Base-by-base conservation (phyloP, 1,284 basidiomycete species). In the Rhodotorula sp. region DNA sequence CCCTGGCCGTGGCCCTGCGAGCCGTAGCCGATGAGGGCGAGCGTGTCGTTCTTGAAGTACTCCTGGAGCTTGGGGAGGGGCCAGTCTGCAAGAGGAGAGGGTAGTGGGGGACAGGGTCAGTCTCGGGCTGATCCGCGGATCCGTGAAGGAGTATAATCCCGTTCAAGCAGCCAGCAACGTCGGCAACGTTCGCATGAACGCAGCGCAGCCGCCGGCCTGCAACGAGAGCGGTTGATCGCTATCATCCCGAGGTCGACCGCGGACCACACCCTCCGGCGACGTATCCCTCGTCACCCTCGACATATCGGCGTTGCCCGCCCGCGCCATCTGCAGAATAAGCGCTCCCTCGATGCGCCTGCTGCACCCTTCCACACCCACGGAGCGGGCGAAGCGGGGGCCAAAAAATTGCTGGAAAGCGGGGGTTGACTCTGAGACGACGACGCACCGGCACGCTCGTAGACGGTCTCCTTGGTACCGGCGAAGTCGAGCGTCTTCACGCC, bases 31-130 rank as follows among this genome's bases (percentile, higher is more conserved):
- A 70, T 97, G 83, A 99, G 89, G 77, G 96, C 96, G 74, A 99
- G 92, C 77, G 96, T 98, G 85, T 99, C 97, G 82, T 98, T 91
- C 86, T 98, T 98, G 88, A 99, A 97, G 87, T 94, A 97, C 78
- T 98, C 94, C 83, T 98, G 96, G 82, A 99, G 90, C 85, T 93
- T 97, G 80, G 94, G 89, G 73, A 96, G 85, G 56, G 96, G 97
- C 97, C 97, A 99, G 88, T 99, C 96, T 80, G 88, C 34, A 22
- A 37, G 50, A 1, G 48, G 19, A 29, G 29, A 29, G 27, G 17
- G 34, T 12, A 32, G 25, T 13, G n/a, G n/a, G n/a, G n/a, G 50
- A n/a, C 17, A 29, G 15, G 51, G 51, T 65, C 48, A 66, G 57
- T 36, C 32, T 12, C 27, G 54, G 17, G 34, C 19, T 34, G 10